Conservation (phyloP, 768 basidiomycete genomes). For the Astraeus odoratus region DNA sequence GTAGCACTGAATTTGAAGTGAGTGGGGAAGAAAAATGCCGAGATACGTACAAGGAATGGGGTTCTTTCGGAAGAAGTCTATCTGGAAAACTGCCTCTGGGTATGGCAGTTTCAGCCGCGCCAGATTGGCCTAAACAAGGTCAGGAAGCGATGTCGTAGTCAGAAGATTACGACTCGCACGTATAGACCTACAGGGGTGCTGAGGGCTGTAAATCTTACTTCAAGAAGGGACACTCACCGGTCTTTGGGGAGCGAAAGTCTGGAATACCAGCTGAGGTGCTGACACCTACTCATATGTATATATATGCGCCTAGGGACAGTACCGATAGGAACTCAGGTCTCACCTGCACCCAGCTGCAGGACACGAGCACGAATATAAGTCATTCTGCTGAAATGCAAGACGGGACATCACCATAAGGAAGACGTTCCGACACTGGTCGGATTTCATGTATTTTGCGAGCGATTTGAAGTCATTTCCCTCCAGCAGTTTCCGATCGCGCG, state of each 20-base stretch:
- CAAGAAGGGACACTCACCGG: slow-evolving; percentile 43
- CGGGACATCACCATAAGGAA: slow-evolving; percentile 56
- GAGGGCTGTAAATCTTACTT: background rate
- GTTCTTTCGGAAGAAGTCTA: slow-evolving; percentile 74
- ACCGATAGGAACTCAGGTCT: slow-evolving; percentile 9
- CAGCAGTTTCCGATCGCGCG: background rate
- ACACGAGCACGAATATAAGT: slow-evolving; percentile 1
- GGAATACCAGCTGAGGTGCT: slow-evolving; percentile 82
- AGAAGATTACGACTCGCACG: too few species aligned
- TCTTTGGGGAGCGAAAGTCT: slow-evolving; percentile 83
- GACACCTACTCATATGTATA: slow-evolving; percentile 40
- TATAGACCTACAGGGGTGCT: slow-evolving; percentile 18
- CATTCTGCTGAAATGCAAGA: background rate
- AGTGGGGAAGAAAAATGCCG: background rate
- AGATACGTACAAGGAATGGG: slow-evolving; percentile 61
- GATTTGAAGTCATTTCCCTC: slow-evolving; percentile 31
- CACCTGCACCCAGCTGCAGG: slow-evolving; percentile 62
- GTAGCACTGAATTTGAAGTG: background rate
- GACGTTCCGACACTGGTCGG: slow-evolving; percentile 58
- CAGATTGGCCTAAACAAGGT: slow-evolving; percentile 79
- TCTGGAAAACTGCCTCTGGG: slow-evolving; percentile 94
- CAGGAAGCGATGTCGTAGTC: too few species aligned
- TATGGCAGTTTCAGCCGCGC: slow-evolving; percentile 75
- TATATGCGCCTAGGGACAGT: background rate
- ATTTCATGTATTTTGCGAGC: slow-evolving; percentile 64